phyloP scores from a whole-genome alignment of 495 filamentous ascomycete species.

The Wilcoxina mikolae region DNA sequence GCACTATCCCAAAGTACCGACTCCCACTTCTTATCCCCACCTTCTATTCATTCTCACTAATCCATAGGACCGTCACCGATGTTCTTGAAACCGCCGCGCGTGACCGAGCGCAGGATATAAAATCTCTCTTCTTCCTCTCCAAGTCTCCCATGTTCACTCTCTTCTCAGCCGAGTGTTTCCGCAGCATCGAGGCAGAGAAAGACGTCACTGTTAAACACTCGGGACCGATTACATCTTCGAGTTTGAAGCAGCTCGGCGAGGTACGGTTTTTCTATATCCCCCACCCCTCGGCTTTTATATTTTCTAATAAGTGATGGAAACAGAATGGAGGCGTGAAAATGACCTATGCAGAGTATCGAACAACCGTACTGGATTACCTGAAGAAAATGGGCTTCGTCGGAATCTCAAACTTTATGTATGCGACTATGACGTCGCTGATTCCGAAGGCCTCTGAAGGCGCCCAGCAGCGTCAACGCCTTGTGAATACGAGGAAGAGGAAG shows the following conservation, averaged over 20 bases:
- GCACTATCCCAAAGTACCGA: slow-evolving; percentile 39
- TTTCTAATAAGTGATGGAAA: slow-evolving; percentile 6
- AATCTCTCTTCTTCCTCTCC: slow-evolving; percentile 52
- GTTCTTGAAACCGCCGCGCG: background rate
- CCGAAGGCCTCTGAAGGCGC: background rate
- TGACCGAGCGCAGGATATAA: slow-evolving; percentile 25
- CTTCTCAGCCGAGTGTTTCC: slow-evolving; percentile 51
- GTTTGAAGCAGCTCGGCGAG: slow-evolving; percentile 44
- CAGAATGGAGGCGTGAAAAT: slow-evolving; percentile 51
- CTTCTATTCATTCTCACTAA: slow-evolving; percentile 26
- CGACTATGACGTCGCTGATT: slow-evolving; percentile 49
- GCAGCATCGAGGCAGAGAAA: slow-evolving; percentile 47
- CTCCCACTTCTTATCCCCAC: slow-evolving; percentile 32
- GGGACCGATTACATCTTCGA: slow-evolving; percentile 62
- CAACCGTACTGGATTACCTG: slow-evolving; percentile 57
- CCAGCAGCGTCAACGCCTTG: background rate
- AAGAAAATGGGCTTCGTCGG: slow-evolving; percentile 51
- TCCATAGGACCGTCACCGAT: background rate
- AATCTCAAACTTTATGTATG: slow-evolving; percentile 59
- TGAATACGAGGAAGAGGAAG: background rate
- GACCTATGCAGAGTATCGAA: slow-evolving; percentile 58
- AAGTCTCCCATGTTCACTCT: slow-evolving; percentile 51
- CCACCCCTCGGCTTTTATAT: background rate
- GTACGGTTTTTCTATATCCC: slow-evolving; percentile 20
- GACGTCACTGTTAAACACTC: slow-evolving; percentile 43